Base-by-base conservation (phyloP, 768 basidiomycete species). In the Favolaschia claudopus region DNA sequence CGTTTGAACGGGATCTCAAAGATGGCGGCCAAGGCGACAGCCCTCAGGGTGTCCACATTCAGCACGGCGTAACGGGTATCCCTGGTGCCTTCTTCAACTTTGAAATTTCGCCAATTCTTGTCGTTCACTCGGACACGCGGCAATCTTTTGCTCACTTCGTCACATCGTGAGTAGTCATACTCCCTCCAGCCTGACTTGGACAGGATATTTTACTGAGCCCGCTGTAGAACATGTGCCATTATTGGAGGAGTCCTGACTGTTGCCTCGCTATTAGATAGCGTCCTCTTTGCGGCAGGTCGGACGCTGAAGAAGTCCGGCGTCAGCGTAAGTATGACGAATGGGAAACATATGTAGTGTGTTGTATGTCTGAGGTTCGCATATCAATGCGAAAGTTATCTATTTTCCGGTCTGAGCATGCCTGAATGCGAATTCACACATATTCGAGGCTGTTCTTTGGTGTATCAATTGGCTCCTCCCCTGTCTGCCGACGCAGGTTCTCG, bases 91-190 rank as follows among this genome's bases (percentile, higher is more conserved):
- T 91, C 80, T 89, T 92, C 82, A 97, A 95, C 79, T 97, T 92
- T 73, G 96, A 99, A 72, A 97, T 98, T 70, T 97, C 95, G 17
- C 96, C 96, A 13, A 95, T 99, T 69, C 89, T 93, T 45, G 91
- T 99, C 47, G 89, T 95, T 22, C 95, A 98, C 72, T 84, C 85
- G 12, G 96, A 99, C 71, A 89, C 85, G 31, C 84, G 95, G 53
- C 96, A 99, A 74, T 93, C 93, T 1, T 96, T 99, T 73, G 96
- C 97, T 3, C 97, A 99, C 77, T 99, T 99, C 82, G 77, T 99
- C 25, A 98, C 97, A 39, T 98, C 96, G 92, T 96, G 70, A 69
- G 95, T 83, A 8, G 14, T 15, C 20, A 53, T 45, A 31, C 28
- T 56, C 12, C 37, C 37, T 29, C 28, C 32, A 17, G 20, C 58